These are phyloP conservation scores for Fusarium euwallaceae DNA, from an alignment of 2,329 filamentous ascomycete species.

Conservation along the genomic window DNA sequence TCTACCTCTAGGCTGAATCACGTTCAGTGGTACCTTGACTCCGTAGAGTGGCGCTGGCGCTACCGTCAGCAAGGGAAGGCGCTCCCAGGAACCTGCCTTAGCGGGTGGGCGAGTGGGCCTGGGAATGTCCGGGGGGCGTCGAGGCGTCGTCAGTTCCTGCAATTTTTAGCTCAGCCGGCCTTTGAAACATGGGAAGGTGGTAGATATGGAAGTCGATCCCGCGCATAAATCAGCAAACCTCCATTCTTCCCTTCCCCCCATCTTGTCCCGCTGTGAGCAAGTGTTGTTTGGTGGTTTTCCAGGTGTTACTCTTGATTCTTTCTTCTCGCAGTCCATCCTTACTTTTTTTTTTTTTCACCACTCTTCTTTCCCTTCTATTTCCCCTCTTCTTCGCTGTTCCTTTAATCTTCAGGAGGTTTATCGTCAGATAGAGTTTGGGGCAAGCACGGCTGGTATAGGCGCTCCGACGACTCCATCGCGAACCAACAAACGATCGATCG, in stretches of 20 bases:
- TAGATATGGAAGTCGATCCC: neutral
- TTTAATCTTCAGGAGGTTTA: neutral
- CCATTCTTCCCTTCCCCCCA: neutral
- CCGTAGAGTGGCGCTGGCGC: neutral
- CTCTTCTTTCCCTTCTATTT: neutral
- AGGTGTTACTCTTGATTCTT: neutral
- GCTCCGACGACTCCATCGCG: neutral
- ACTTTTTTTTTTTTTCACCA: neutral
- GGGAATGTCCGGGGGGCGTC: neutral
- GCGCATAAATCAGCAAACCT: neutral
- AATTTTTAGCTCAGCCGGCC: neutral
- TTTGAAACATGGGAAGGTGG: neutral
- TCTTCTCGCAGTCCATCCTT: neutral
- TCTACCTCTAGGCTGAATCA: neutral
- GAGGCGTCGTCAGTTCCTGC: neutral
- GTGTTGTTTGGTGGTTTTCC: neutral
- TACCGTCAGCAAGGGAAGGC: neutral
- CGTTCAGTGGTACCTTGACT: neutral
- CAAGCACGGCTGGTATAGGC: neutral
- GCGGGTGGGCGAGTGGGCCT: neutral
- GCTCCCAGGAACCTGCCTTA: neutral
- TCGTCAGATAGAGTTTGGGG: neutral
- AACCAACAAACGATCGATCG: neutral
- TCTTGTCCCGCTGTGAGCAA: neutral
- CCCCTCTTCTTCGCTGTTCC: neutral